phyloP scores from a whole-genome alignment of 805 yeast genomes.

The Hemisphaericaspora nanyangensis region DNA sequence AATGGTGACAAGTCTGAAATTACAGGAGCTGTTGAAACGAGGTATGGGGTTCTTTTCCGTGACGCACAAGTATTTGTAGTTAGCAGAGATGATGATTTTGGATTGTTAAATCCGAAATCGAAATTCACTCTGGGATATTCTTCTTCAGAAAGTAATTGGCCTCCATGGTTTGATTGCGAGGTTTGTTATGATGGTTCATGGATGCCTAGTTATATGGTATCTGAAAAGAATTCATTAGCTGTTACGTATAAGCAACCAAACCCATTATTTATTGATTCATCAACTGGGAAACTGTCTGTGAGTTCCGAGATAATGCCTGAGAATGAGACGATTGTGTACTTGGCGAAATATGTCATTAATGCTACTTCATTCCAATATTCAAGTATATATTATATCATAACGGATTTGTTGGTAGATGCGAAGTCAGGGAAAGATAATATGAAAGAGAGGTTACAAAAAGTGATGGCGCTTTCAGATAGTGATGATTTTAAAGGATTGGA shows the following conservation, averaged over 20 bases:
- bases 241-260: slow-evolving; percentile 50
- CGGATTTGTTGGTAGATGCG: slow-evolving; percentile 31
- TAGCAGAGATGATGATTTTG: slow-evolving; percentile 23
- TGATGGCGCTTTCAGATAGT: slow-evolving; percentile 32
- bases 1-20: slow-evolving; percentile 28
- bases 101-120: slow-evolving; percentile 30
- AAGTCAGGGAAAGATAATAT: slow-evolving; percentile 23
- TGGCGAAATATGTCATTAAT: slow-evolving; percentile 35
- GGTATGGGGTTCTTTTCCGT: slow-evolving; percentile 52
- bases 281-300: background rate
- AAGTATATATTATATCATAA: slow-evolving; percentile 29
- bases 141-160: slow-evolving; percentile 65
- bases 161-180: slow-evolving; percentile 83
- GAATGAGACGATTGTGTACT: slow-evolving; percentile 28
- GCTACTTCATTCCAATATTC: slow-evolving; percentile 39
- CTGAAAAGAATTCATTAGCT: slow-evolving; percentile 39
- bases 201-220: slow-evolving; percentile 25
- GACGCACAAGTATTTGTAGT: slow-evolving; percentile 56
- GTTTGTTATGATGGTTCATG: slow-evolving; percentile 49
- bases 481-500: slow-evolving; percentile 35
- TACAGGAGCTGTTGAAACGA: slow-evolving; percentile 46
- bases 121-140: slow-evolving; percentile 47
- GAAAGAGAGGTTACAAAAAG: slow-evolving; percentile 38
- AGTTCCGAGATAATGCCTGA: slow-evolving; percentile 12
- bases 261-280: slow-evolving; percentile 30